Percentiles rank a stretch among this genome's conserved stretches.
Evolutionary conservation across 2,329 filamentous ascomycete species (phyloP).

Genomic region (Diaporthe vexans): DNA sequence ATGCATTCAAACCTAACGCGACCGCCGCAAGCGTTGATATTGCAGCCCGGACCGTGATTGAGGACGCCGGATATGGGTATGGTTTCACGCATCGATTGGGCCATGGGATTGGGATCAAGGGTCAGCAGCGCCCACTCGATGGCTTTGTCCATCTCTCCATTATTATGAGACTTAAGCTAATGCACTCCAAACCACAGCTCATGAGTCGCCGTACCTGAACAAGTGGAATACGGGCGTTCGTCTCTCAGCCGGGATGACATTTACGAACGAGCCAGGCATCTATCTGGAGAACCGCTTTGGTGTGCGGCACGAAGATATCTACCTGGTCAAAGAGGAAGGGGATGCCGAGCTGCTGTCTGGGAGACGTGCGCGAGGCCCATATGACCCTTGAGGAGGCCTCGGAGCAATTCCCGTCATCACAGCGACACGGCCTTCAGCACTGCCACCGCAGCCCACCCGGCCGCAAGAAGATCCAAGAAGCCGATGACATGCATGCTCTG

Average conservation of each 20-base stretch:
- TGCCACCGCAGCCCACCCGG: slow-evolving; percentile 46
- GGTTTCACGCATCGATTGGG: slow-evolving; percentile 74
- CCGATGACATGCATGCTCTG: slow-evolving; percentile 46
- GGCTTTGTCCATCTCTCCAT: not conserved
- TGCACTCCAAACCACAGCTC: slow-evolving; percentile 54
- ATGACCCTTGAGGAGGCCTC: slow-evolving; percentile 58
- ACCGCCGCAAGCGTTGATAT: slow-evolving; percentile 73
- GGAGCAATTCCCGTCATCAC: slow-evolving; percentile 1
- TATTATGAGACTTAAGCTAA: slow-evolving; percentile 3
- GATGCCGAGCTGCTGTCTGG: slow-evolving; percentile 70
- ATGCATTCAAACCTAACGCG: slow-evolving; percentile 63
- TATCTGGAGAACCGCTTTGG: slow-evolving; percentile 73
- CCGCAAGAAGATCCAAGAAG: slow-evolving; percentile 42
- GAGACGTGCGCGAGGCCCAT: slow-evolving; percentile 63
- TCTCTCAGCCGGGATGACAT: slow-evolving; percentile 71
- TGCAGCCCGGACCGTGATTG: slow-evolving; percentile 70
- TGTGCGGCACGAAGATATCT: slow-evolving; percentile 73
- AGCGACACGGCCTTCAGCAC: slow-evolving; percentile 43
- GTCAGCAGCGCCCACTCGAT: slow-evolving; percentile 40
- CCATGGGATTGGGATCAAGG: slow-evolving; percentile 76
- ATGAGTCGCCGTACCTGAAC: slow-evolving; percentile 75
- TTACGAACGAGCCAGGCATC: slow-evolving; percentile 74
- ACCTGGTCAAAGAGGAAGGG: slow-evolving; percentile 67
- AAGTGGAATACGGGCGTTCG: slow-evolving; percentile 67
- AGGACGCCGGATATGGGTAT: slow-evolving; percentile 69